These are phyloP conservation scores for Suillus plorans DNA, from an alignment of 768 basidiomycete species.

Conservation along the genomic window DNA sequence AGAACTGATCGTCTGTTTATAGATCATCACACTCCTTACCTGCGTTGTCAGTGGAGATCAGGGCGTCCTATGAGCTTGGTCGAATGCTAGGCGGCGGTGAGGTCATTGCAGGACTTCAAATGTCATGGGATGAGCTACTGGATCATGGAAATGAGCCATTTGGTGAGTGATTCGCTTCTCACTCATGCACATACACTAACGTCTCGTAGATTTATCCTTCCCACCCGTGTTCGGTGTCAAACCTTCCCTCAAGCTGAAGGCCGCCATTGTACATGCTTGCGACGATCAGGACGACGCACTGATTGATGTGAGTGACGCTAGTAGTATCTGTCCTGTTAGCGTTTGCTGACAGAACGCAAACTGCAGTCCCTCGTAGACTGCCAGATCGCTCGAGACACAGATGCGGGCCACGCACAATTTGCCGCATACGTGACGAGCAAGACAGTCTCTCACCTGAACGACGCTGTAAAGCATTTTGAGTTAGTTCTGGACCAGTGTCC, in stretches of 20 bases:
- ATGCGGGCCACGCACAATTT: background rate
- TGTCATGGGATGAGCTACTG: background rate
- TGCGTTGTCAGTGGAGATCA: background rate
- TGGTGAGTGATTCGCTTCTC: background rate
- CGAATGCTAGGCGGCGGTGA: background rate
- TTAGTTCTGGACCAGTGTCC: background rate
- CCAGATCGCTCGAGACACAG: background rate
- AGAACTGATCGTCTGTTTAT: background rate
- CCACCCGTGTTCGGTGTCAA: background rate
- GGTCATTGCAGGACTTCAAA: background rate
- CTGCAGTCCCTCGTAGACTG: background rate
- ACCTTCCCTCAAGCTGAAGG: background rate
- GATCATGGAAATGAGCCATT: background rate
- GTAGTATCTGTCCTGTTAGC: background rate
- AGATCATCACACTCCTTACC: background rate
- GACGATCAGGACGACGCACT: background rate
- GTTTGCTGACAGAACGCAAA: background rate
- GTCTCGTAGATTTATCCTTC: background rate
- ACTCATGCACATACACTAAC: background rate
- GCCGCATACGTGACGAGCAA: background rate
- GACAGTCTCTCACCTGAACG: background rate
- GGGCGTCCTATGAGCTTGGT: background rate
- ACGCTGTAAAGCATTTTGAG: background rate
- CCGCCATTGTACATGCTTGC: background rate
- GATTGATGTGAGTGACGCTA: background rate